phyloP scores from a whole-genome alignment of 2,329 filamentous ascomycete genomes.

The Diaporthe sp. region DNA sequence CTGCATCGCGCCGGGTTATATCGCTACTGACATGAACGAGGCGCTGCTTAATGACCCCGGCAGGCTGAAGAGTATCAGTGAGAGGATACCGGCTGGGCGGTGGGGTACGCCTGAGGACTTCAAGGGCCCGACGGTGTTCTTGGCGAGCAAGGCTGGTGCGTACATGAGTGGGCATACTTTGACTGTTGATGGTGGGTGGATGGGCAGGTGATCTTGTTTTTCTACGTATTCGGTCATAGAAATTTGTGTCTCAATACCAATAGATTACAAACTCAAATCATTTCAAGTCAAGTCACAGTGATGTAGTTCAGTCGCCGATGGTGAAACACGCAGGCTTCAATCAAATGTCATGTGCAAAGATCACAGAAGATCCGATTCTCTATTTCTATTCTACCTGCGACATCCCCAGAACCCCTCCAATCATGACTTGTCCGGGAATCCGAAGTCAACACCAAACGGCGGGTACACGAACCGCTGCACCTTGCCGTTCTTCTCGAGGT shows the following conservation, averaged over 20 bases:
- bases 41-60: conserved; percentile 81
- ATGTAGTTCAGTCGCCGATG: background rate
- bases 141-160: conserved; percentile 80
- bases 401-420: too few relatives aligned
- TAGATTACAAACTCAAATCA: background rate
- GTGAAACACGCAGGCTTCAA: too few relatives aligned
- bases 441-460: conserved; percentile 76
- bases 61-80: conserved; percentile 79
- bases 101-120: conserved; percentile 92
- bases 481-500: conserved; percentile 63
- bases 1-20: conserved; percentile 90
- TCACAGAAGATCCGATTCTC: background rate
- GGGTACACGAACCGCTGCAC: conserved; percentile 76
- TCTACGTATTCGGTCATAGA: background rate
- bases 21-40: conserved; percentile 94
- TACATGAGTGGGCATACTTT: conserved; percentile 88
- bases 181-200: conserved; percentile 92
- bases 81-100: conserved; percentile 83
- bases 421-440: conserved; percentile 75
- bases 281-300: background rate
- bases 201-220: conserved; percentile 74
- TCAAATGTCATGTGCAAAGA: background rate
- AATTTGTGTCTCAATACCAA: background rate
- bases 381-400: background rate
- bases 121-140: conserved; percentile 82